Evolutionary conservation across 2,329 filamentous ascomycete species (phyloP), one percentile per base, ranked within the genome.

Genomic region (Xylaria sp.): DNA sequence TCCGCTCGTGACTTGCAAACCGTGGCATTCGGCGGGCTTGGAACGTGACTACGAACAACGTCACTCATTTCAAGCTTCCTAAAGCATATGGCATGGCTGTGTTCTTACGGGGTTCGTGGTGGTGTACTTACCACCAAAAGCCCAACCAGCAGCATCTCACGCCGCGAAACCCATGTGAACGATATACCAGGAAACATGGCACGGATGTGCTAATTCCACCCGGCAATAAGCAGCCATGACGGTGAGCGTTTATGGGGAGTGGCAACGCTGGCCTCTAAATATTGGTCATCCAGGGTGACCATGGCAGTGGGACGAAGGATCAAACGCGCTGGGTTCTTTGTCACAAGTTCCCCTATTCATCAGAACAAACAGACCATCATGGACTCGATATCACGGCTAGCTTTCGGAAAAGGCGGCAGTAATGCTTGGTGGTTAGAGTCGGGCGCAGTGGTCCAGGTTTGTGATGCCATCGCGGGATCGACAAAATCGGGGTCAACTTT

Each of bases 271-370:
- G 31, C n/a, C 27, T 25, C 57, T 29, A 1, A n/a, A 29, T 33
- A 11, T 25, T 49, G 21, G 37, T 25, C 35, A n/a, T 54, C 48
- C 4, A 29, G 19, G 19, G 35, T 41, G n/a, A 19, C 29, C 31
- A 47, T 43, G 19, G 43, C 37, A 29, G 33, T 29, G 15, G 60
- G 40, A 43, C 29, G 61, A 60, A 63, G 57, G 61, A 60, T 57
- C 47, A 57, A 38, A 44, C 23, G 37, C 21, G 6, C 41, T 37
- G n/a, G 37, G 23, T 44, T 29, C 51, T 54, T 49, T 62, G 49
- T 58, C 60, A 58, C 38, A 58, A 9, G n/a, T 35, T 15, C 58
- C 41, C 52, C 46, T 51, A 44, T 46, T 33, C n/a, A 29, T 29
- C n/a, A 29, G 21, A 8, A 11, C 3, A 23, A n/a, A 49, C 48